Evolutionary conservation across 306 rosid species (phyloP).

Genomic region (Quercus wislizeni): DNA sequence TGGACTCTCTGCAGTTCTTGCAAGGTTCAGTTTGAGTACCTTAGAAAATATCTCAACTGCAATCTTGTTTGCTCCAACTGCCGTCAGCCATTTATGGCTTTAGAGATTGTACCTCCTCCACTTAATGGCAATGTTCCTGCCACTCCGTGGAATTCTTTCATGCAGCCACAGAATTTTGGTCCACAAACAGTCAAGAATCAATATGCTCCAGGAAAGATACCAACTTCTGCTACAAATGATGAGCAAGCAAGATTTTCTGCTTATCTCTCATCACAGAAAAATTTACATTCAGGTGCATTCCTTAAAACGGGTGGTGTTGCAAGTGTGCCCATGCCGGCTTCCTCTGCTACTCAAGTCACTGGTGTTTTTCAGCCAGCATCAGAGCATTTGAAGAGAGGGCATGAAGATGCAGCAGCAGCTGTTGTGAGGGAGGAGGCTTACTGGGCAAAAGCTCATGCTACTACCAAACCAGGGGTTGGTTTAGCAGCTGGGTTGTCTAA

Average conservation of each 20-base stretch:
- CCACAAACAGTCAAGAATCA: slow-evolving; percentile 25
- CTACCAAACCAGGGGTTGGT: slow-evolving; percentile 33
- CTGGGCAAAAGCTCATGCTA: slow-evolving; percentile 23
- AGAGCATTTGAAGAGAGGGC: slow-evolving; percentile 40
- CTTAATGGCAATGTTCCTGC: slow-evolving; percentile 23
- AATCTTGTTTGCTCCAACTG: slow-evolving; percentile 51
- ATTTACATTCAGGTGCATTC: slow-evolving; percentile 29
- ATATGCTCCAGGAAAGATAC: slow-evolving; percentile 33
- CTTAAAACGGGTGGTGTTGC: slow-evolving; percentile 25
- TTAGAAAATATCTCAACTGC: slow-evolving; percentile 26
- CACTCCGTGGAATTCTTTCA: slow-evolving; percentile 27
- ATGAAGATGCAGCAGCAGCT: slow-evolving; percentile 26
- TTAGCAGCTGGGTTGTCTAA: slow-evolving; percentile 25
- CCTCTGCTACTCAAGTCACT: slow-evolving; percentile 40
- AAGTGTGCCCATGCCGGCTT: slow-evolving; percentile 23
- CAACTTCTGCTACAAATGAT: slow-evolving; percentile 29
- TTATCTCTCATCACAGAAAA: slow-evolving; percentile 13
- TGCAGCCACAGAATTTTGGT: slow-evolving; percentile 31
- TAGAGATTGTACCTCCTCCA: slow-evolving; percentile 42
- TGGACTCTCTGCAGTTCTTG: slow-evolving; percentile 71
- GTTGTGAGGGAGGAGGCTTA: slow-evolving; percentile 27
- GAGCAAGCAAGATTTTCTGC: slow-evolving; percentile 16
- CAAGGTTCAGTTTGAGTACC: slow-evolving; percentile 58
- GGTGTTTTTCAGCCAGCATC: slow-evolving; percentile 29
- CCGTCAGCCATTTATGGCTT: slow-evolving; percentile 45